Base-by-base conservation (phyloP, 2,329 filamentous ascomycete species). In the Sordariomycetes sp. region DNA sequence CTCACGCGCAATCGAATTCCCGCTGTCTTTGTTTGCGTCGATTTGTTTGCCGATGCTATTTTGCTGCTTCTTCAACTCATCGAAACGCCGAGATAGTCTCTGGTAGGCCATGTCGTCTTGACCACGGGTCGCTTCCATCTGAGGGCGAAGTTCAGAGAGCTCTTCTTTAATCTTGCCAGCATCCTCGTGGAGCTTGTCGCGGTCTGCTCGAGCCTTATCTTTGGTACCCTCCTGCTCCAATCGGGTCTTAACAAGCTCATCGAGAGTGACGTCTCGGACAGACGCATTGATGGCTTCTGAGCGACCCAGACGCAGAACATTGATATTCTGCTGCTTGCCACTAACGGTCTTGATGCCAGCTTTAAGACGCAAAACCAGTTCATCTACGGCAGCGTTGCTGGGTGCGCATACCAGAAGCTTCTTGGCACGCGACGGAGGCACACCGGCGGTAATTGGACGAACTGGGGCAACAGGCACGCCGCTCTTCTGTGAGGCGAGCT, bases 341-440 rank as follows among this genome's bases (percentile, higher is more conserved):
- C 72, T 75, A 38, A 75, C 68, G 1, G 86, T 88, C 50, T 80
- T 90, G 34, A 98, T 72, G 5, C 92, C 92, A 34, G 76, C 67
- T 59, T 94, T 96, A 49, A 98, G 72, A 62, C 92, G 82, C 55
- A 95, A 79, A 14, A 98, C 92, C 41, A 98, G 57, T 56, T 98
- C 92, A 54, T 98, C 92, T 6, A 98, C 92, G 21, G 92, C 92
- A 6, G 92, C 92, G 57, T 98, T 98, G 68, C 88, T 96, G 11
- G 92, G 92, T n/a, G 92, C 92, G 51, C 92, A 98, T 17, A 98
- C 86, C 18, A 98, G 72, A 18, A 98, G 68, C 57, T 96, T 98
- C 61, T 94, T 95, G n/a, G n/a, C n/a, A n/a, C n/a, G n/a, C n/a
- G n/a, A n/a, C 15, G 50, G 54, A 46, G 52, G 50, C 33, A 47